phyloP scores from a whole-genome alignment of 371 early-diverging fungal genomes.

The Rhizopus sp. region DNA sequence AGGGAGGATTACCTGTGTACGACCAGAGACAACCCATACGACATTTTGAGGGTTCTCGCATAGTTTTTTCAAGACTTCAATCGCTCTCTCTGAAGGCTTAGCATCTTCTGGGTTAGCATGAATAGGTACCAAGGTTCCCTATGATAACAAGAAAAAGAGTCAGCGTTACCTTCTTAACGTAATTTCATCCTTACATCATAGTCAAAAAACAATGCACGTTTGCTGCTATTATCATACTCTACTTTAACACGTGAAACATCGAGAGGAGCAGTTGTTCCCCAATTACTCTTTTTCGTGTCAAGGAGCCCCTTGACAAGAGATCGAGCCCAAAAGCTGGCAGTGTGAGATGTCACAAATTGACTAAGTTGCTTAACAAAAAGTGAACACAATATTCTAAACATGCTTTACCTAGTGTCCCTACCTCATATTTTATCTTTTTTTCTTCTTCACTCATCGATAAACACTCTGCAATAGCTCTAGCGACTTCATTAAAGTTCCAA shows the following conservation, averaged over 20 bases:
- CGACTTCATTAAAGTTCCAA: conserved; percentile 95
- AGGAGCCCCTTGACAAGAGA: conserved; percentile 71
- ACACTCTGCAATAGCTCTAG: conserved; percentile 89
- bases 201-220: conserved; percentile 82
- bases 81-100: conserved; percentile 63
- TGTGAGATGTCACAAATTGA: conserved; percentile 84
- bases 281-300: conserved; percentile 32
- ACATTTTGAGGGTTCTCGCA: conserved; percentile 75
- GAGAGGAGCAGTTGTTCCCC: conserved; percentile 63
- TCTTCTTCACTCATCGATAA: conserved; percentile 83
- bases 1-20: conserved; percentile 76
- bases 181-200: conserved; percentile 67
- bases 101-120: conserved; percentile 70
- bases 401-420: conserved; percentile 50
- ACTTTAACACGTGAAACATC: conserved; percentile 49
- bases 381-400: conserved; percentile 72
- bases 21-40: conserved; percentile 92
- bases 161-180: not conserved
- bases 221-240: conserved; percentile 56
- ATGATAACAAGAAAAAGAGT: conserved; percentile 15
- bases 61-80: conserved; percentile 60
- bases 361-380: conserved; percentile 66
- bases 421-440: conserved; percentile 72
- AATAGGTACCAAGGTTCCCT: conserved; percentile 86
- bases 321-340: conserved; percentile 91